Evolutionary conservation across 1,284 basidiomycete genomes (phyloP), one percentile per base, ranked within the genome.

Genomic region (Schizophyllum amplum): DNA sequence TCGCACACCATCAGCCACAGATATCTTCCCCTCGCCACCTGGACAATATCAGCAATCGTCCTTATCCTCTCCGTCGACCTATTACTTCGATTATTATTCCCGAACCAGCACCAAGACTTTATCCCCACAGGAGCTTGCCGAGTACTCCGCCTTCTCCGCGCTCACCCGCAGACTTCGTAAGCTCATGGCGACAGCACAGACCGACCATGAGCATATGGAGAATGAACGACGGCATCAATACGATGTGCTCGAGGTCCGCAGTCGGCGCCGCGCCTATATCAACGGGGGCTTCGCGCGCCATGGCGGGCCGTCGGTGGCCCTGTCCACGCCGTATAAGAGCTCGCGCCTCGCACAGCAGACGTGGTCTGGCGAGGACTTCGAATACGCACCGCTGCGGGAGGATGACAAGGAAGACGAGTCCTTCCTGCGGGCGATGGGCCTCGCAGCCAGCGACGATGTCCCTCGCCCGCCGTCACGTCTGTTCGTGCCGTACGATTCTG

Each of bases 261-360:
- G 75, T 55, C 70, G 76, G 15, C 71, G 82, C 46, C 72, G 81
- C 9, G 82, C 82, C 15, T 84, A 82, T 82, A 9, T 42, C 33
- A 42, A 42, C 17, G 17, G 11, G 33, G 13, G 33, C 33, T 17
- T 42, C 4, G 33, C 33, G 33, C 17, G 33, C n/a, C n/a, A n/a
- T n/a, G n/a, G n/a, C 33, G 17, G 33, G 3, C 33, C 33, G 33
- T 68, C 75, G 51, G 79, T 70, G 9, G 77, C 74, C 0, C 69
- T 82, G 55, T 70, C 74, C 2, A 71, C 68, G 48, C 78, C 80
- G 0, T 74, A 73, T 59, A 67, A 67, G 15, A 73, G 67, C 50
- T 77, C 69, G 63, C 74, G 66, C 59, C 70, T 76, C 5, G 71
- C 68, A 9, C 65, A 62, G 46, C 60, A 53, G 62, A 72, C 62